Conservation (phyloP, 78 protist species). For the Dictyostelium purpureum region DNA sequence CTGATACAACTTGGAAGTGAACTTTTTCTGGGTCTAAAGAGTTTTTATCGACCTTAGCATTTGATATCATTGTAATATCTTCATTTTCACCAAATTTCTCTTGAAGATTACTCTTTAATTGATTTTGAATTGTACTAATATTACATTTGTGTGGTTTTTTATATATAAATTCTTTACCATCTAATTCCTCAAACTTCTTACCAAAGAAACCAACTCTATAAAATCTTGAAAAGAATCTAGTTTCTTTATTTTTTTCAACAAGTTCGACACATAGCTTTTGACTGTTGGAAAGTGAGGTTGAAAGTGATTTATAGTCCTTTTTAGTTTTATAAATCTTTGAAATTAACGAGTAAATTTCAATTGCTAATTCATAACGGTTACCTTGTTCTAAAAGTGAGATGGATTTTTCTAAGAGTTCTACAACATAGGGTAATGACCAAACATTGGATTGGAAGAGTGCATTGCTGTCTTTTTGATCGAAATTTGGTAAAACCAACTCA, state of each 20-base stretch:
- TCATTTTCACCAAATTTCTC: constrained; percentile 38
- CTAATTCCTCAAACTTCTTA: constrained; percentile 37
- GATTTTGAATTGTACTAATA: constrained; percentile 31
- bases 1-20: constrained; percentile 66
- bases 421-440: constrained; percentile 53
- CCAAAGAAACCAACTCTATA: constrained; percentile 79
- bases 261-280: constrained; percentile 24
- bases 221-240: constrained; percentile 61
- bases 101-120: constrained; percentile 36
- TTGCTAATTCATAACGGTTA: constrained; percentile 70
- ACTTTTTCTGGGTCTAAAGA: constrained; percentile 26
- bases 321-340: constrained; percentile 46
- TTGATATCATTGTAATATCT: not conserved
- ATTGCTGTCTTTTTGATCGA: constrained; percentile 43
- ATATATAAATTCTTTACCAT: constrained; percentile 74
- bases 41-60: constrained; percentile 44
- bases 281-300: not conserved
- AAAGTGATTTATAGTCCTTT: constrained; percentile 39
- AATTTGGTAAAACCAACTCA: constrained; percentile 33
- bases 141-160: constrained; percentile 55
- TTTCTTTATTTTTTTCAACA: constrained; percentile 51
- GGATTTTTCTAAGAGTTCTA: constrained; percentile 36
- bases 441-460: constrained; percentile 33
- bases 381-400: not conserved
- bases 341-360: constrained; percentile 57